Evolutionary conservation across 1,139 yeast genomes (phyloP), one percentile per base, ranked within the genome.

Genomic region (Pneumocystis oryctolagi): DNA sequence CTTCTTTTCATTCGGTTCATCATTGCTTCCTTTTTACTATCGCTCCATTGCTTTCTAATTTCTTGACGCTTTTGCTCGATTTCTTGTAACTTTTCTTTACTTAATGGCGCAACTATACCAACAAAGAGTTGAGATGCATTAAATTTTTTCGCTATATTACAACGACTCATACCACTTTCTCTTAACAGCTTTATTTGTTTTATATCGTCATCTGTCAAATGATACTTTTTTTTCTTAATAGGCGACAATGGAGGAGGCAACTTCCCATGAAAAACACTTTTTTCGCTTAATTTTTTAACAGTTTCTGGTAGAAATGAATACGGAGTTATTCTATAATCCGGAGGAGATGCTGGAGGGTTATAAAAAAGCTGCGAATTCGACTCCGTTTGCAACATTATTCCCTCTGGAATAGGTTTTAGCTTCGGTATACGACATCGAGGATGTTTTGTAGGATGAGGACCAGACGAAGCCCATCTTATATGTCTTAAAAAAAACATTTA

Each of bases 331-430:
- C 16, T 58, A 28, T 59, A 55, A 61, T 61, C 60, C 3, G 64
- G 64, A 16, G 64, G 60, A 9, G 64, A 63, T 20, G 64, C 61
- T 3, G 64, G 64, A 4, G 64, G 64, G 28, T 63, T 63, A 42
- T 58, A 63, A 40, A 58, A 60, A 47, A 63, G 40, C 8, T 60
- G 55, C n/a, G 63, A 32, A 30, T 62, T 61, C 5, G 56, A 34
- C 3, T 61, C 61, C 42, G 42, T 59, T 14, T 62, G 62, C 18
- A 63, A 56, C n/a, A 37, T 37, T 61, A 40, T 57, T 28, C 64
- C 64, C 25, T 28, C 60, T 25, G 64, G 63, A 2, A 63, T 58
- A 4, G 64, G 37, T 28, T 47, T 55, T 34, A 55, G 40, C 32
- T 63, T 63, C 16, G 63, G 63, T 30, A 63, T 42, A n/a, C 64